These are phyloP conservation scores for Cercospora zeae-maydis DNA, from an alignment of 2,329 filamentous ascomycete species.

Conservation along the genomic window DNA sequence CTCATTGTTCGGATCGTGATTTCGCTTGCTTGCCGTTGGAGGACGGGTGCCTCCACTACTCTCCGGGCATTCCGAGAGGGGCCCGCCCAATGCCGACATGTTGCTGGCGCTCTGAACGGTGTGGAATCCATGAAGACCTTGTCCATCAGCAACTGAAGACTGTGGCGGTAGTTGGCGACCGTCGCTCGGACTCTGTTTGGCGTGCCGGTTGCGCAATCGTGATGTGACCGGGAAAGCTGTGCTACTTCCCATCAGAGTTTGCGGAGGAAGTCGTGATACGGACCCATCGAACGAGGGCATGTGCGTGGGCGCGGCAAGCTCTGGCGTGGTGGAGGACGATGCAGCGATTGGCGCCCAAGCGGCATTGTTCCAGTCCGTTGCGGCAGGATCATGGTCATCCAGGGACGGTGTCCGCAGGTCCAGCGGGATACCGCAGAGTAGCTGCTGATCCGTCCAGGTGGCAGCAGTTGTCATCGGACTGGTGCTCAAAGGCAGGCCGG, in stretches of 20 bases:
- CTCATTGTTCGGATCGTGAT: background rate
- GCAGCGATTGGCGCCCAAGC: background rate
- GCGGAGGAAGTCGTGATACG: background rate
- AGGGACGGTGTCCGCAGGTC: conserved; percentile 3
- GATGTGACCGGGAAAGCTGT: background rate
- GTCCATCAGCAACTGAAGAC: background rate
- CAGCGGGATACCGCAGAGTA: background rate
- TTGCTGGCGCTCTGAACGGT: background rate
- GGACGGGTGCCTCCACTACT: background rate
- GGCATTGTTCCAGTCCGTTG: background rate
- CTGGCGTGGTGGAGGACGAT: conserved; percentile 1
- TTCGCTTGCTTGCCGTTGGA: background rate
- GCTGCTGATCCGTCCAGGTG: conserved; percentile 4
- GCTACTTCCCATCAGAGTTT: background rate
- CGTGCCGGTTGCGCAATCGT: background rate
- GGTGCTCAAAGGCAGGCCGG: background rate
- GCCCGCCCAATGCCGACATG: background rate
- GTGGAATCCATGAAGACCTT: background rate
- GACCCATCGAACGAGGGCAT: background rate
- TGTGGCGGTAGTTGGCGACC: background rate
- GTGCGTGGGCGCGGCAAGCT: background rate
- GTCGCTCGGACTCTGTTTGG: background rate
- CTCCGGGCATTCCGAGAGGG: background rate
- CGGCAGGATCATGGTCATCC: background rate
- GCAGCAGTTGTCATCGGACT: background rate